phyloP scores from a whole-genome alignment of 2,329 filamentous ascomycete species.

The Microdochium paspali region DNA sequence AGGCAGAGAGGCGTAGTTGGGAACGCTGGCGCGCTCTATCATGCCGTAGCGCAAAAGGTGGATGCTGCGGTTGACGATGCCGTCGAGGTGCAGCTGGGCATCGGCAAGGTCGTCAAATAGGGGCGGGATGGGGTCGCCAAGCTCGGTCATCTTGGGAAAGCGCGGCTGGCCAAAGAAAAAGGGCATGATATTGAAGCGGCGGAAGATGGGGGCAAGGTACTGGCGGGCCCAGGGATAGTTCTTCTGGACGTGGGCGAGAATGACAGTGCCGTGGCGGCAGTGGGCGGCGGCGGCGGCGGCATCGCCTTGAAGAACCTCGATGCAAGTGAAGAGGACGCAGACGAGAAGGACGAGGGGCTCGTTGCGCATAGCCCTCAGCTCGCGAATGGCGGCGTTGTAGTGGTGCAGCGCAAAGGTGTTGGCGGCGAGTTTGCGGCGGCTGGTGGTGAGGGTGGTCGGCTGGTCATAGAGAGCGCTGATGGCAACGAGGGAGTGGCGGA shows the following conservation, averaged over 20 bases:
- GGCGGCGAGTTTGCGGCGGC: slow-evolving; percentile 3
- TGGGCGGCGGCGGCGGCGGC: slow-evolving; percentile 24
- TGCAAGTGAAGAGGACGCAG: slow-evolving; percentile 32
- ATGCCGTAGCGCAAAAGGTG: slow-evolving; percentile 19
- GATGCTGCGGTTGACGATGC: slow-evolving; percentile 15
- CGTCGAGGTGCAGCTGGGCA: slow-evolving; percentile 20
- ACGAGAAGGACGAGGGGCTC: slow-evolving; percentile 26
- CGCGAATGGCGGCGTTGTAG: slow-evolving; percentile 29
- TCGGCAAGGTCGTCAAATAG: slow-evolving; percentile 12
- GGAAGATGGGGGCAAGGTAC: slow-evolving; percentile 24
- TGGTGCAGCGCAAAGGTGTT: slow-evolving; percentile 25
- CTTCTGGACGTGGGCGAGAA: slow-evolving; percentile 19
- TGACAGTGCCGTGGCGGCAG: slow-evolving; percentile 25
- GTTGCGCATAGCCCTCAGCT: slow-evolving; percentile 17
- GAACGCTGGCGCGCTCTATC: slow-evolving; percentile 13
- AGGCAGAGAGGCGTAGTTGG: slow-evolving; percentile 2
- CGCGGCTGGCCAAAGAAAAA: slow-evolving; percentile 23
- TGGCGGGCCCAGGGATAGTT: slow-evolving; percentile 18
- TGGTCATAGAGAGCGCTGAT: slow-evolving; percentile 29
- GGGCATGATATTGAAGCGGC: slow-evolving; percentile 27
- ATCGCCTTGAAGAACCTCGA: slow-evolving; percentile 30
- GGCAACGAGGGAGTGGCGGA: slow-evolving; percentile 26
- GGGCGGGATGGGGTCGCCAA: slow-evolving; percentile 11
- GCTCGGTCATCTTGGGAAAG: slow-evolving; percentile 15
- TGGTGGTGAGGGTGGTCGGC: background rate